A percentile compares a stretch with the other conserved stretches of the same genome.
Evolutionary conservation across 164 flowering plant species (phyloP).

Genomic region (Vitis cinerea): DNA sequence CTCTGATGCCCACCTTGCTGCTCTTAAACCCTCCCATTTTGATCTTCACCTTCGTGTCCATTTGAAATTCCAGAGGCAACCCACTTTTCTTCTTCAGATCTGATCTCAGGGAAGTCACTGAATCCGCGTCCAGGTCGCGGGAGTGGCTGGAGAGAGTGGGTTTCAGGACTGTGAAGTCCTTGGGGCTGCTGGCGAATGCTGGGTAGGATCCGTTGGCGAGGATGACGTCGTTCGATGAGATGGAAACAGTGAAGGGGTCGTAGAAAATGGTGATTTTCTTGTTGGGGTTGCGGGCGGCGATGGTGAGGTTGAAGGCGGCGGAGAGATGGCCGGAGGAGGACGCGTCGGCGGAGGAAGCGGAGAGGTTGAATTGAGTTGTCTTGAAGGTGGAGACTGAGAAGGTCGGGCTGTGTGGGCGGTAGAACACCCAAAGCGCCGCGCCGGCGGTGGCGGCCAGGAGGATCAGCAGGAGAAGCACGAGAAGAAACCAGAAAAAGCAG

Average conservation of each 20-base stretch:
- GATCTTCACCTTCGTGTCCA: slow-evolving; percentile 45
- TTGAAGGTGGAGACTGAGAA: slow-evolving; percentile 51
- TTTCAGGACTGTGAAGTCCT: slow-evolving; percentile 15
- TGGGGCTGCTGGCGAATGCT: slow-evolving; percentile 24
- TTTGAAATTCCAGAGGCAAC: slow-evolving; percentile 20
- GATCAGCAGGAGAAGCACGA: slow-evolving; percentile 29
- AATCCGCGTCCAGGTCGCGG: slow-evolving; percentile 33
- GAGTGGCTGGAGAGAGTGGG: not conserved
- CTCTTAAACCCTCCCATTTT: slow-evolving; percentile 29
- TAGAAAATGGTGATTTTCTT: slow-evolving; percentile 42
- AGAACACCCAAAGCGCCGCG: slow-evolving; percentile 48
- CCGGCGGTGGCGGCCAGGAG: slow-evolving; percentile 50
- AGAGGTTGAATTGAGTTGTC: slow-evolving; percentile 47
- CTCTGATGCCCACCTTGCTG: slow-evolving; percentile 37
- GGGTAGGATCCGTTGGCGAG: slow-evolving; percentile 44
- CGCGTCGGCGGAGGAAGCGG: slow-evolving; percentile 25
- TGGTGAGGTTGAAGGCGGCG: slow-evolving; percentile 45
- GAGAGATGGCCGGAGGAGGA: slow-evolving; percentile 37
- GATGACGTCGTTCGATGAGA: slow-evolving; percentile 24
- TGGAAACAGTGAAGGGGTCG: slow-evolving; percentile 31
- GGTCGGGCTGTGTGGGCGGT: slow-evolving; percentile 56
- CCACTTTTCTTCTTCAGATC: slow-evolving; percentile 36
- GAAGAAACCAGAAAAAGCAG: slow-evolving; percentile 41
- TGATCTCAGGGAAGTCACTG: slow-evolving; percentile 24
- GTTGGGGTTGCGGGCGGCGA: slow-evolving; percentile 56